phyloP scores from a whole-genome alignment of 2,329 filamentous ascomycete species.

The Fusarium coffeatum region DNA sequence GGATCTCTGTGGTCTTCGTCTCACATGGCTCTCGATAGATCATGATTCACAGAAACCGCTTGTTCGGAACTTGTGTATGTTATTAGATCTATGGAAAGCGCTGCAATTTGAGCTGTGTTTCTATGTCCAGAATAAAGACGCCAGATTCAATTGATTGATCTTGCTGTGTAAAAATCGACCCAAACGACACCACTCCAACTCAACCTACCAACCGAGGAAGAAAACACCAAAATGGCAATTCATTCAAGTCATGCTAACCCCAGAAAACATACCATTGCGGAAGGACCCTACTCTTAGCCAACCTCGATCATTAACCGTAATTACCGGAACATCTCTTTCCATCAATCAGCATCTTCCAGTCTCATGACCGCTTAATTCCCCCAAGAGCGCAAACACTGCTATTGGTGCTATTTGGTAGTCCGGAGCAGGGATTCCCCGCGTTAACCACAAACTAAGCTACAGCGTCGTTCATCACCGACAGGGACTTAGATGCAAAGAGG shows the following conservation, averaged over 20 bases:
- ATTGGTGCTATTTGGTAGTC: constrained; percentile 40
- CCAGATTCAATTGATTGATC: not conserved
- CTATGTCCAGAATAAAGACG: not conserved
- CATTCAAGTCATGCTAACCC: not conserved
- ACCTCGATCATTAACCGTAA: constrained; percentile 25
- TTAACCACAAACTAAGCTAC: not conserved
- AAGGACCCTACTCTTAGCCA: not conserved
- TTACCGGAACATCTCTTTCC: constrained; percentile 2
- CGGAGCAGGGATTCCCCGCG: constrained; percentile 38
- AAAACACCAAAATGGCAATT: not conserved
- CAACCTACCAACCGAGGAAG: too few relatives aligned
- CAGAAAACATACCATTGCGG: not conserved
- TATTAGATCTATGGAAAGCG: not conserved
- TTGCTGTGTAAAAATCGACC: not conserved
- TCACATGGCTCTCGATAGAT: not conserved
- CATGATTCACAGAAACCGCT: rapidly evolving
- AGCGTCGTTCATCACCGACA: not conserved
- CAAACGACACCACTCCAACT: not conserved
- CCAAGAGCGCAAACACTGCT: not conserved
- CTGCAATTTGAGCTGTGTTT: not conserved
- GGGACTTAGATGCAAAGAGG: not conserved
- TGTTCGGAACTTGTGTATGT: not conserved
- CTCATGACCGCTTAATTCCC: not conserved
- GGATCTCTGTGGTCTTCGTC: not conserved
- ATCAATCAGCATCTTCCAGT: not conserved